Percentiles rank a stretch among this genome's conserved stretches.
These are phyloP conservation scores for Marasmius sp. DNA, from an alignment of 1,284 basidiomycete genomes.

Conservation along the genomic window DNA sequence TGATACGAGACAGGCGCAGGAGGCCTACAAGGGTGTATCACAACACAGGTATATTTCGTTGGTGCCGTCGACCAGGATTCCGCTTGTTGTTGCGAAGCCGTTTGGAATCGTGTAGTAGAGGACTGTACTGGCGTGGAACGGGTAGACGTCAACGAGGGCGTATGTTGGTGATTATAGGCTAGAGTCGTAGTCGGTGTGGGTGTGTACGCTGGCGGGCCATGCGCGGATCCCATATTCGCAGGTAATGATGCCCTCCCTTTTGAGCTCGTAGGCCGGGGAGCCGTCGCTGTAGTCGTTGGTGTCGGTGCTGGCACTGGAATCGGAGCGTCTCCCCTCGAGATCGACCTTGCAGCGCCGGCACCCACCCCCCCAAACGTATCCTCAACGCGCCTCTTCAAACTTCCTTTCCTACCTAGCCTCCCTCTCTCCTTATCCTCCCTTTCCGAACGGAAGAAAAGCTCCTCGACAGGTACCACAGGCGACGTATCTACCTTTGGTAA, in stretches of 20 bases:
- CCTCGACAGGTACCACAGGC: constrained; percentile 19
- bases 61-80: constrained; percentile 39
- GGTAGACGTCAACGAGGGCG: no score
- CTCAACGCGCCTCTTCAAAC: constrained; percentile 46
- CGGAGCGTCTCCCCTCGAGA: constrained; percentile 5
- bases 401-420: constrained; percentile 9
- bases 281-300: constrained; percentile 15
- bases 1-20: constrained; percentile 65
- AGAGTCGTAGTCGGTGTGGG: constrained; percentile 13
- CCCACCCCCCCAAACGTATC: constrained; percentile 9
- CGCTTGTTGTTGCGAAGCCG: constrained; percentile 13
- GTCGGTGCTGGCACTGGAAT: background rate
- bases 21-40: constrained; percentile 65
- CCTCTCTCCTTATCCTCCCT: constrained; percentile 11
- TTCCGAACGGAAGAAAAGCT: constrained; percentile 21
- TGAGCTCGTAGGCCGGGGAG: constrained; percentile 10
- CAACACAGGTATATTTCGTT: constrained; percentile 61
- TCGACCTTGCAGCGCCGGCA: background rate
- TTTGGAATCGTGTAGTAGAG: constrained; percentile 3
- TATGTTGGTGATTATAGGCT: constrained; percentile 15
- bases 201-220: constrained; percentile 4
- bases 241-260: background rate
- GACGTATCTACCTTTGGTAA: constrained; percentile 16
- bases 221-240: background rate
- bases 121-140: no score